Percentiles rank a stretch among this genome's conserved stretches.
Conservation (phyloP, 495 filamentous ascomycete genomes). For the Penicillium alfredii region DNA sequence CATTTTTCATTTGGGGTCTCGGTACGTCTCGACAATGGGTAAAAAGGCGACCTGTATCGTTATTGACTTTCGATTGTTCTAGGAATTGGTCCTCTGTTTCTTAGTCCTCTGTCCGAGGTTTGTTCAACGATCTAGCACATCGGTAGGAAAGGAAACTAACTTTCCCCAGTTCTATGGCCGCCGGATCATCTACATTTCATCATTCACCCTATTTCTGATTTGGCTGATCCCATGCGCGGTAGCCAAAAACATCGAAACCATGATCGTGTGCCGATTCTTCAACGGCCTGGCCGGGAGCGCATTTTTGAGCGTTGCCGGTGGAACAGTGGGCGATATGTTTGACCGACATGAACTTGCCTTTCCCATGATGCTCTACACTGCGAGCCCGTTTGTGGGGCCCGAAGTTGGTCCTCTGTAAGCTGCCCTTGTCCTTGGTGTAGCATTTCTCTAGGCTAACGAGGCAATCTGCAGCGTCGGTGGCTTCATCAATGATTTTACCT, state of each 20-base stretch:
- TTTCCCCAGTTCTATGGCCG: slow-evolving; percentile 80
- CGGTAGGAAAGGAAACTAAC: slow-evolving; percentile 7
- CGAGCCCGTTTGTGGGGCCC: slow-evolving; percentile 67
- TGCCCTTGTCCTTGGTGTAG: too few relatives aligned
- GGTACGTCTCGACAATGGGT: too few relatives aligned
- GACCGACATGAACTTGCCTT: slow-evolving; percentile 62
- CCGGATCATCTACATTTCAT: slow-evolving; percentile 72
- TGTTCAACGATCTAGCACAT: background rate
- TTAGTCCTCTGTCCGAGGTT: slow-evolving; percentile 60
- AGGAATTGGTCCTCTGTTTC: slow-evolving; percentile 65
- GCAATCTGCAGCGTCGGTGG: slow-evolving; percentile 43
- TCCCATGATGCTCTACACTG: slow-evolving; percentile 81
- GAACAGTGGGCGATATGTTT: slow-evolving; percentile 89
- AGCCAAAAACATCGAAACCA: slow-evolving; percentile 73
- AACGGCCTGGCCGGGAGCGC: slow-evolving; percentile 79
- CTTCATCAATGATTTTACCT: slow-evolving; percentile 71
- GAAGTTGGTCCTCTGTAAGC: slow-evolving; percentile 37
- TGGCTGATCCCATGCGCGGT: slow-evolving; percentile 88
- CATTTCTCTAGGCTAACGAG: background rate
- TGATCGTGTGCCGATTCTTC: slow-evolving; percentile 79
- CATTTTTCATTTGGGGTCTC: slow-evolving; percentile 70
- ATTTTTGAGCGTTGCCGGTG: slow-evolving; percentile 85
- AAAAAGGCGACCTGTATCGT: too few relatives aligned
- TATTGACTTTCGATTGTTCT: slow-evolving; percentile 16
- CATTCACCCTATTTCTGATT: slow-evolving; percentile 73